Conservation (phyloP, 1,284 basidiomycete species). For the Phylloboletellus chloephorus region DNA sequence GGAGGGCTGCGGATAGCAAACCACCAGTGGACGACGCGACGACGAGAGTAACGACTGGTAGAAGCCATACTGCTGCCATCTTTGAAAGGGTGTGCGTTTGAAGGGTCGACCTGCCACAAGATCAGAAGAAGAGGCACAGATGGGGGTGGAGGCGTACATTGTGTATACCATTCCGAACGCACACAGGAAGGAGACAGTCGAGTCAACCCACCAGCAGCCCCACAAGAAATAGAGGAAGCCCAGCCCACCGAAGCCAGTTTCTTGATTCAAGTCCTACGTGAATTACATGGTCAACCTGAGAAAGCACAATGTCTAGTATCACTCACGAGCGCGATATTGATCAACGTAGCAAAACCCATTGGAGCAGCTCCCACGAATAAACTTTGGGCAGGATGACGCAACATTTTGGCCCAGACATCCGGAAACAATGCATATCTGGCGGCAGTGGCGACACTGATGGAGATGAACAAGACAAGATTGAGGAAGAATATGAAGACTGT, state of each 20-base stretch:
- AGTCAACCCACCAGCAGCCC: constrained; percentile 61
- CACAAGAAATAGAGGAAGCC: constrained; percentile 49
- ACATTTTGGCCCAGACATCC: constrained; percentile 39
- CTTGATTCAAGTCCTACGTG: constrained; percentile 26
- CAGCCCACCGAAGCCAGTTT: constrained; percentile 39
- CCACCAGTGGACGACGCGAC: constrained; percentile 58
- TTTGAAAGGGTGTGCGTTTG: constrained; percentile 46
- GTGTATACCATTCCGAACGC: constrained; percentile 53
- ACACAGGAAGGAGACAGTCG: constrained; percentile 41
- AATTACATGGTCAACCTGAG: not conserved
- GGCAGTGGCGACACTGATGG: constrained; percentile 39
- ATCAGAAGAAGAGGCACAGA: not conserved
- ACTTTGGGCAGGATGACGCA: constrained; percentile 50
- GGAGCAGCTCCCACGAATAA: constrained; percentile 57
- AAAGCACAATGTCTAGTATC: constrained; percentile 19
- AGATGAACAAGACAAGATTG: constrained; percentile 48
- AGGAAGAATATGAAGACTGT: constrained; percentile 46
- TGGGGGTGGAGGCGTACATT: constrained; percentile 38
- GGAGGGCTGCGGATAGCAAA: constrained; percentile 43
- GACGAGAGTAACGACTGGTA: constrained; percentile 58
- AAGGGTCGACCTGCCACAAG: constrained; percentile 41
- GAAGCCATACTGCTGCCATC: constrained; percentile 51
- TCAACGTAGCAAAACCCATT: constrained; percentile 56
- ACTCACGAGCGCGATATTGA: constrained; percentile 45
- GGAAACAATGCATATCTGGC: constrained; percentile 49